Evolutionary conservation across 2,329 filamentous ascomycete genomes (phyloP).

Genomic region (Trichoderma asperellum): DNA sequence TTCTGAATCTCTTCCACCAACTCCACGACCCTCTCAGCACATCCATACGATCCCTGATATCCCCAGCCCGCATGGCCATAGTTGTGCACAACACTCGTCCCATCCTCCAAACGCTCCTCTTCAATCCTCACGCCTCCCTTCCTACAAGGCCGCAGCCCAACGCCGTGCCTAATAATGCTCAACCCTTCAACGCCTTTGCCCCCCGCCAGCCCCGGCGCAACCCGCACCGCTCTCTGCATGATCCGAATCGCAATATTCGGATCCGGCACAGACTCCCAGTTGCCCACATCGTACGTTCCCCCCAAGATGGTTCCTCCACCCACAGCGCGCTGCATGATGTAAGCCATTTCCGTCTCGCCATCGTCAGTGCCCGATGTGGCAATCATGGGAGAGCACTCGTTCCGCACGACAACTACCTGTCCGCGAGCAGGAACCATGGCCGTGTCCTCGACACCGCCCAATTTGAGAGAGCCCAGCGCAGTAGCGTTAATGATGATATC

Average conservation of each 20-base stretch:
- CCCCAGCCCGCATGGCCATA: slow-evolving; percentile 83
- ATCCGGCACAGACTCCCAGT: slow-evolving; percentile 80
- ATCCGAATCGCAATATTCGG: slow-evolving; percentile 79
- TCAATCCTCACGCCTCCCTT: slow-evolving; percentile 76
- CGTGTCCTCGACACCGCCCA: slow-evolving; percentile 80
- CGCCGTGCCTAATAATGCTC: slow-evolving; percentile 77
- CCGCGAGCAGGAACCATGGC: slow-evolving; percentile 77
- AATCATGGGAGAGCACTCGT: slow-evolving; percentile 73
- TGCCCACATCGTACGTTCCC: slow-evolving; percentile 79
- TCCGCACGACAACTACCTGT: slow-evolving; percentile 82
- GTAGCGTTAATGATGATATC: slow-evolving; percentile 84
- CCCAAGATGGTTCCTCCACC: slow-evolving; percentile 84
- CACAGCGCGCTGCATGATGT: slow-evolving; percentile 80
- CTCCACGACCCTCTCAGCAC: slow-evolving; percentile 66
- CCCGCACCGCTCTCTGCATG: slow-evolving; percentile 74
- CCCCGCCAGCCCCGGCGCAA: slow-evolving; percentile 65
- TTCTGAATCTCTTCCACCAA: slow-evolving; percentile 65
- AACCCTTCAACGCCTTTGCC: slow-evolving; percentile 73
- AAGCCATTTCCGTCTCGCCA: slow-evolving; percentile 70
- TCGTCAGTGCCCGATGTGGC: slow-evolving; percentile 74
- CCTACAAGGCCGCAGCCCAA: slow-evolving; percentile 78
- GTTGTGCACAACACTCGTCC: slow-evolving; percentile 73
- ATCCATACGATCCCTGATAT: slow-evolving; percentile 72
- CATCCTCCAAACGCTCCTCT: slow-evolving; percentile 54
- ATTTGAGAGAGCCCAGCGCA: slow-evolving; percentile 71